Conservation (phyloP, 139 green algal species). For the Coccomyxa sp. region DNA sequence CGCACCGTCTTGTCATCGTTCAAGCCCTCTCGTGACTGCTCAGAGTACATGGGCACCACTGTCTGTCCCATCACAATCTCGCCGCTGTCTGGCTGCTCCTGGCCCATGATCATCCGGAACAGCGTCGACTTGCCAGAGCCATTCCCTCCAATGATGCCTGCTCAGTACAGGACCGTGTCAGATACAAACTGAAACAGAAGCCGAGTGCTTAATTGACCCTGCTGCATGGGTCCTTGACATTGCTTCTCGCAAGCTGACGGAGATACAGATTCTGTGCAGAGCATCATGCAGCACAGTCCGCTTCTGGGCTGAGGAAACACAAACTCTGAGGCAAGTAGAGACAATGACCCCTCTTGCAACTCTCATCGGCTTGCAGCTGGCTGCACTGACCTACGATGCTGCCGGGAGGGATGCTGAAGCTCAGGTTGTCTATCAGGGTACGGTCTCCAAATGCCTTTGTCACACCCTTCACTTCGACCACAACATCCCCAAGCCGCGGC, state of each 20-base stretch:
- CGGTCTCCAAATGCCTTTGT: slow-evolving; percentile 26
- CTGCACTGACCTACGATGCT: slow-evolving; percentile 40
- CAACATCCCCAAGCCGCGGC: slow-evolving; percentile 57
- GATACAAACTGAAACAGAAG: no score
- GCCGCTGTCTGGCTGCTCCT: slow-evolving; percentile 53
- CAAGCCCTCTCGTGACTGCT: slow-evolving; percentile 71
- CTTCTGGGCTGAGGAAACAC: background rate
- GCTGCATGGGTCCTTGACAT: no score
- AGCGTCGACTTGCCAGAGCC: slow-evolving; percentile 77
- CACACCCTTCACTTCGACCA: slow-evolving; percentile 40
- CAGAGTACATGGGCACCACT: slow-evolving; percentile 69
- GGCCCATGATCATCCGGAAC: slow-evolving; percentile 80
- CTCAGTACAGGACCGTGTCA: background rate
- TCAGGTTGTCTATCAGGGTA: slow-evolving; percentile 51
- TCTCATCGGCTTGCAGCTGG: no score
- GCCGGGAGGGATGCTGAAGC: slow-evolving; percentile 54
- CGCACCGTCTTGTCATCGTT: slow-evolving; percentile 5
- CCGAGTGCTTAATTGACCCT: no score
- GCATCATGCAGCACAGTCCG: background rate
- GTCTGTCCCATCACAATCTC: slow-evolving; percentile 57
- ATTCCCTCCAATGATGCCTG: slow-evolving; percentile 79
- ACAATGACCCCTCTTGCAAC: no score
- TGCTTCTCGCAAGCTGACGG: no score
- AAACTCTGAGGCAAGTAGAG: background rate
- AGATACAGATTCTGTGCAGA: no score